Base-by-base conservation (phyloP, 768 basidiomycete species). In the Dentipellis fragilis region DNA sequence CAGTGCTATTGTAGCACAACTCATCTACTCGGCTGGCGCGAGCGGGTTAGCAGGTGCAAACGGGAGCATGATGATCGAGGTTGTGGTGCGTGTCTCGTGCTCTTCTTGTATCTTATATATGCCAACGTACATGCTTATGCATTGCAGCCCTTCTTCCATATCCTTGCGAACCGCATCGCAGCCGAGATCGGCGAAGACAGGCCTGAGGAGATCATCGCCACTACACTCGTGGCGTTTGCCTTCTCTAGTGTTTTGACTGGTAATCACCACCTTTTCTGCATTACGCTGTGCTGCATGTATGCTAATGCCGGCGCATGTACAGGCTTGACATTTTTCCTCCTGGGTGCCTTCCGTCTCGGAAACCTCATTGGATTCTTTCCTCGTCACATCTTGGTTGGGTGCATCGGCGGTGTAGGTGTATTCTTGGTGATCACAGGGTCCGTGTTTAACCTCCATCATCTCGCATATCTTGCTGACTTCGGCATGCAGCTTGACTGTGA, bases 21-120 rank as follows among this genome's bases (percentile, higher is more conserved):
- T 96, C 21, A 80, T 87, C 0, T 97, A 91, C 68, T 85, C 88
- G 1, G 68, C 85, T 9, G 94, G 93, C 4, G 95, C 89, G 4
- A 93, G 88, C 61, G 85, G 84, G 21, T 96, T 99, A 67, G 83
- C 83, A 9, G 90, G 89, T 51, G 92, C 87, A 1, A 93, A 92
- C 69, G 91, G 89, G 6, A 92, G 89, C 59, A 93, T 94, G 93
- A 96, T 97, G 93, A 97, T 99, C 58, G 95, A 98, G 71, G 91
- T 94, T 10, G 93, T 97, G 61, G 89, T 92, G 67, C 46, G 85
- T 79, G 51, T 52, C 51, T 46, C 11, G 29, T 36, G 16, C 7
- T 38, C 9, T 40, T 23, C 52, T 23, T 17, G 21, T 5, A 36
- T 21, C 45, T n/a, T 37, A 10, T 29, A 29, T 29, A 29, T 29